A percentile compares a stretch with the other conserved stretches of the same genome.
These are phyloP conservation scores for Collybia nuda DNA, from an alignment of 768 basidiomycete species.

Conservation along the genomic window DNA sequence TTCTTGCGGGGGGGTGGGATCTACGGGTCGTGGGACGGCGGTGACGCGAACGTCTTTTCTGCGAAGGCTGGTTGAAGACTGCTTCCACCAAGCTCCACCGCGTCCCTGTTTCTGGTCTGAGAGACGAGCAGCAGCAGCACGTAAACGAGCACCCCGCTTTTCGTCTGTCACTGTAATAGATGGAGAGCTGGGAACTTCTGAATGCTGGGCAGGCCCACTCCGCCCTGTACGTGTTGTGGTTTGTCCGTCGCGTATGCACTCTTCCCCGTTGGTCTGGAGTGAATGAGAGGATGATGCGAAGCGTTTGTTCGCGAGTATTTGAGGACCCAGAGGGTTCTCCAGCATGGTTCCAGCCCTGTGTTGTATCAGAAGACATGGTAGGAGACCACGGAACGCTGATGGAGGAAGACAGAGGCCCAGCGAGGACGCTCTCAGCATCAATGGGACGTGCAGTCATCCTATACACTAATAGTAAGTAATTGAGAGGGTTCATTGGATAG, in stretches of 20 bases:
- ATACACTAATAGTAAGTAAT: conserved; percentile 6
- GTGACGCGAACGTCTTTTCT: too few relatives aligned
- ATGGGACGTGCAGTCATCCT: conserved; percentile 77
- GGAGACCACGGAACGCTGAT: conserved; percentile 31
- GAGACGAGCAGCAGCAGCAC: neutral
- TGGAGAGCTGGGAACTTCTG: neutral
- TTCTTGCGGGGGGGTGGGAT: neutral
- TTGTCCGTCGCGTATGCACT: neutral
- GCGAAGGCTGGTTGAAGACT: too few relatives aligned
- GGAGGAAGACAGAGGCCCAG: conserved; percentile 58
- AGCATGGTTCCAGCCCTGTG: conserved; percentile 19
- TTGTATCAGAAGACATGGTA: conserved; percentile 30
- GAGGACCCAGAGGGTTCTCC: conserved; percentile 9
- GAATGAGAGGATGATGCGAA: neutral
- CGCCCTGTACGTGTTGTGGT: neutral
- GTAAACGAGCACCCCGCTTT: neutral
- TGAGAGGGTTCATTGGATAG: neutral
- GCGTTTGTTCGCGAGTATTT: neutral
- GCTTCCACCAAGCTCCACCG: too few relatives aligned
- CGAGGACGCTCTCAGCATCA: conserved; percentile 86
- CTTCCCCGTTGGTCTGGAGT: neutral
- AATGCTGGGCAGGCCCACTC: neutral
- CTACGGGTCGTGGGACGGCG: too few relatives aligned
- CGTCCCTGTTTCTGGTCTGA: too few relatives aligned
- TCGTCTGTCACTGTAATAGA: too few relatives aligned